A percentile compares a stretch with the other conserved stretches of the same genome.
Conservation (phyloP, 768 basidiomycete species). For the Chalciporus sphaerocephalus region DNA sequence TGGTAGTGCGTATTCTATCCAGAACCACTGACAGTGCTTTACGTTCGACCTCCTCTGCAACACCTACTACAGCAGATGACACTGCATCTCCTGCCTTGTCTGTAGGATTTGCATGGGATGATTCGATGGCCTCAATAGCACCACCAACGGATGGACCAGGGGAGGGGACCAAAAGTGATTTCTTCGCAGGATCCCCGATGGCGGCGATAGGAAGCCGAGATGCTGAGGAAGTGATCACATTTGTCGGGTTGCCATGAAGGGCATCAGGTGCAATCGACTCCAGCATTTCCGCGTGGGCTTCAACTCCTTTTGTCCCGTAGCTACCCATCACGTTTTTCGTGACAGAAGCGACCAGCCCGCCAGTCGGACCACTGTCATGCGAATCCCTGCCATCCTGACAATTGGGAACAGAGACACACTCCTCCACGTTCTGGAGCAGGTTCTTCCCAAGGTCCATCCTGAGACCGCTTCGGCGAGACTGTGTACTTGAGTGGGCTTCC, state of each 20-base stretch:
- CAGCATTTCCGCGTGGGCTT: background rate
- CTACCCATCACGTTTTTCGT: background rate
- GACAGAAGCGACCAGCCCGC: background rate
- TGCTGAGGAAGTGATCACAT: background rate
- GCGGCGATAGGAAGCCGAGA: background rate
- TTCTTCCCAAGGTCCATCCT: constrained; percentile 5
- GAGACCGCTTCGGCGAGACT: background rate
- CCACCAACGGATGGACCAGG: background rate
- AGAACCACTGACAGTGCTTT: constrained; percentile 5
- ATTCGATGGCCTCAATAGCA: background rate
- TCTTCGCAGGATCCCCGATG: background rate
- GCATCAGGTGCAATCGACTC: background rate
- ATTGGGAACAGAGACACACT: background rate
- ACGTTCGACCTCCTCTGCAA: constrained; percentile 4
- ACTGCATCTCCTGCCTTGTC: background rate
- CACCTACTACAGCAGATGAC: background rate
- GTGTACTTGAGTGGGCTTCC: background rate
- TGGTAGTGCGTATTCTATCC: constrained; percentile 6
- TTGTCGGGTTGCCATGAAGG: background rate
- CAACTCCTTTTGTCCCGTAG: background rate
- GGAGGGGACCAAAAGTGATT: background rate
- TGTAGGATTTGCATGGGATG: background rate
- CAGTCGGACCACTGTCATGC: background rate
- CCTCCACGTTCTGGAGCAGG: background rate
- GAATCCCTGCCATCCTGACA: background rate